Evolutionary conservation across 768 basidiomycete species (phyloP), one percentile per base, ranked within the genome.

Genomic region (Tulasnella sp.): DNA sequence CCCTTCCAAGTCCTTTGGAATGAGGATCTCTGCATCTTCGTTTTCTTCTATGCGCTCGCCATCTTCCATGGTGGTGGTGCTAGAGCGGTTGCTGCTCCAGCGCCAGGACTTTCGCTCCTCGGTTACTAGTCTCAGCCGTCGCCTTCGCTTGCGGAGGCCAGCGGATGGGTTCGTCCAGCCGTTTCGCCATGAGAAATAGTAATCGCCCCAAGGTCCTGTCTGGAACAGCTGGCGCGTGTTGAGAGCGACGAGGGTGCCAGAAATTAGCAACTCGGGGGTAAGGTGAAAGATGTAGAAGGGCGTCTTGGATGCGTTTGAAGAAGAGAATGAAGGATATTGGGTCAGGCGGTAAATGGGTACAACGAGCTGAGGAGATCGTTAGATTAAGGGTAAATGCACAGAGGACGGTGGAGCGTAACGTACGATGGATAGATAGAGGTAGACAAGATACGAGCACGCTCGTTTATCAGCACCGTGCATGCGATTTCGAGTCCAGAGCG

Each of bases 271-370:
- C 38, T 76, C 75, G 24, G 75, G 75, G 19, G 75, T 76, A 38
- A 76, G 75, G 52, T 76, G 75, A 48, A 76, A 76, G n/a, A 76
- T 19, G 56, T 76, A 76, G 75, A 76, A 76, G 44, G 58, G 75
- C 31, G 46, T 19, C 46, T 76, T 76, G 27, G 44, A 74, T 74
- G n/a, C 6, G 24, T 31, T 42, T 16, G 40, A 48, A 8, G 27
- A 76, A 34, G 75, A 48, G 14, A 76, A 39, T 76, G 46, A 76
- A 3, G 75, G 75, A 52, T 48, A 76, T 27, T 76, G 75, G 46
- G 75, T 48, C 31, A 76, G 14, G 39, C 75, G 44, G 38, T 76
- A 76, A 31, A 58, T 76, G 7, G 75, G 75, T 9, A 76, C 56
- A 16, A 76, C 38, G 2, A 76, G 75, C 75, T 76, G 24, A 27